Base-by-base conservation (phyloP, 148 eudicot species). In the Chenopodium berlandieri region DNA sequence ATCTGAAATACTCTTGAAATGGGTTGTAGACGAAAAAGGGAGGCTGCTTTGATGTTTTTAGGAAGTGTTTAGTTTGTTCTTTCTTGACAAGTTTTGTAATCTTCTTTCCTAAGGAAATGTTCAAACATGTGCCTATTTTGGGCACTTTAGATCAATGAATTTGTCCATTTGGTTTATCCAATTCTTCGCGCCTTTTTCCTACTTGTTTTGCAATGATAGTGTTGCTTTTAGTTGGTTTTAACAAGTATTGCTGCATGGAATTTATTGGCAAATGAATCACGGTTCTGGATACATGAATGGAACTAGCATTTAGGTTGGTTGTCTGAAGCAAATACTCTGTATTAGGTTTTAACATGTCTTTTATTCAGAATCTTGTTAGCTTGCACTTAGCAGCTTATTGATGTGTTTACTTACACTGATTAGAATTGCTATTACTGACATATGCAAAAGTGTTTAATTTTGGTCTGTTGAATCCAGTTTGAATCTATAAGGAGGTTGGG, bases 141-240 rank as follows among this genome's bases (percentile, higher is more conserved):
- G 80, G 84, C 82, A 82, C 83, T 67, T 84, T 83, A 67, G 71
- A 76, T 88, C 86, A 84, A 87, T 87, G 81, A 84, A 85, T 82
- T 82, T 81, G 83, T 82, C 82, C 75, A 60, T 78, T 84, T 82
- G 9, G 48, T 83, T 79, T 77, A 81, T 52, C 22, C 62, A 56
- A 14, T 56, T 17, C 1, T 56, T 4, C 4, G 22, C 17, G 7
- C 62, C 20, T 16, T 40, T 56, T 56, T 56, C 62, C 62, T 73
- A 2, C 48, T 22, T 44, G 20, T 19, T 8, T 20, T 4, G 62
- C 5, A 22, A 17, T 46, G 30, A 2, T 30, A 62, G 32, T 9
- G 54, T 56, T 56, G 20, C 52, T n/a, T 72, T 7, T 37, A 14
- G 75, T 72, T 44, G 44, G 5, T 72, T 47, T 46, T 22, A 48